Conservation (phyloP, 2,329 filamentous ascomycete species). For the Epichloe elymi region DNA sequence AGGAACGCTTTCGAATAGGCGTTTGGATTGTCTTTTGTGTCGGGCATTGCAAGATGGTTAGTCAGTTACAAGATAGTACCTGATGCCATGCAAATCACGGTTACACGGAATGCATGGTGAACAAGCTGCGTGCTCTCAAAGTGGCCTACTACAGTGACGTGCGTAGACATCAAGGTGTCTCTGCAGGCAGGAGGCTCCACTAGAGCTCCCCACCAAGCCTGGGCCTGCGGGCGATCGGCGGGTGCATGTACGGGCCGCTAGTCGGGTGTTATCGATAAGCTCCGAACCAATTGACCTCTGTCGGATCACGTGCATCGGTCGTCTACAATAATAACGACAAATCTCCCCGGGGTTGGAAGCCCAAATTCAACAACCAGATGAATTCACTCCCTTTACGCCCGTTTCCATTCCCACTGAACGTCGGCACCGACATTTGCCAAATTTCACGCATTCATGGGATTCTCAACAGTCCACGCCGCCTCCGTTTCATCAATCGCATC, state of each 20-base stretch:
- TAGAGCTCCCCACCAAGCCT: neutral
- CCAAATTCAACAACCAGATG: neutral
- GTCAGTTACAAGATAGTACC: no score
- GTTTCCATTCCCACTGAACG: slow-evolving; percentile 52
- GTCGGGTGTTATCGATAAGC: slow-evolving; percentile 10
- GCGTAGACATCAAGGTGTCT: no score
- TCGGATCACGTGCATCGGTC: no score
- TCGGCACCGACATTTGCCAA: slow-evolving; percentile 71
- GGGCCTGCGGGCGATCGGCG: no score
- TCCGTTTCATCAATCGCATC: slow-evolving; percentile 34
- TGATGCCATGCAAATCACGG: no score
- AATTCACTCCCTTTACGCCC: slow-evolving; percentile 9
- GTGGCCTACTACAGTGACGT: no score
- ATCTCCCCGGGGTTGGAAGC: neutral
- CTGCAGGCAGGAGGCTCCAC: neutral
- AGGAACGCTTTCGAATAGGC: neutral
- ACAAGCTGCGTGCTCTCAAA: no score
- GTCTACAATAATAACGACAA: no score
- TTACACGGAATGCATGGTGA: no score
- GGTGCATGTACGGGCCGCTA: no score
- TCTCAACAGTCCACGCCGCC: slow-evolving; percentile 29
- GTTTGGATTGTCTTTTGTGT: neutral
- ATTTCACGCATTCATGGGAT: slow-evolving; percentile 51
- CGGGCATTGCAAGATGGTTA: neutral
- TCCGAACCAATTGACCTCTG: neutral